Conservation (phyloP, 2,329 filamentous ascomycete genomes). For the Beauveria asiatica region DNA sequence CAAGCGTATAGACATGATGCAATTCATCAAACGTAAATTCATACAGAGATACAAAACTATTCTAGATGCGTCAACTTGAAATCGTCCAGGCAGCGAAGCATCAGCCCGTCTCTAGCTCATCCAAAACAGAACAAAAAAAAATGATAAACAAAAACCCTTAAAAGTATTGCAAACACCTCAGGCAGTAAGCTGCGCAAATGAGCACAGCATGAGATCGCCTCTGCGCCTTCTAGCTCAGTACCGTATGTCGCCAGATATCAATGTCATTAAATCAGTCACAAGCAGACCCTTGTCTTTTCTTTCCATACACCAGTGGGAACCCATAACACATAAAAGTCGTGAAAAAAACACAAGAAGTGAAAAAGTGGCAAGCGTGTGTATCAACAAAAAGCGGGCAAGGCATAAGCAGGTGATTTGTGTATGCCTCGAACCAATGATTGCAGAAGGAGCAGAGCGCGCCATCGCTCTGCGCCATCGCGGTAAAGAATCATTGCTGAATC, state of each 20-base stretch:
- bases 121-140: not conserved
- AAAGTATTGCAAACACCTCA: not conserved
- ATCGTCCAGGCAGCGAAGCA: not conserved
- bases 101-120: slow-evolving; percentile 11
- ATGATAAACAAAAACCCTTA: slow-evolving; percentile 4
- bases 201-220: slow-evolving; percentile 3
- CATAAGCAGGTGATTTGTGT: not conserved
- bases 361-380: not conserved
- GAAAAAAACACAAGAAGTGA: not conserved
- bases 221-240: slow-evolving; percentile 6
- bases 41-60: not conserved
- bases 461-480: not conserved
- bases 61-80: not conserved
- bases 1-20: not conserved
- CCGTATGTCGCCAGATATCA: not conserved
- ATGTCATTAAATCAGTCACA: not conserved
- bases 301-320: not conserved
- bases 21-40: not conserved
- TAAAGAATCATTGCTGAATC: not conserved
- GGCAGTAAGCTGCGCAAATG: not conserved
- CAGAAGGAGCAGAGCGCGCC: not conserved
- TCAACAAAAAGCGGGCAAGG: not conserved
- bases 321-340: not conserved
- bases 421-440: not conserved
- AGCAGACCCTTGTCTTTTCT: not conserved